A percentile compares a stretch with the other conserved stretches of the same genome.
These are phyloP conservation scores for Didymosphaeria variabile DNA, from an alignment of 2,329 filamentous ascomycete species.

Conservation along the genomic window DNA sequence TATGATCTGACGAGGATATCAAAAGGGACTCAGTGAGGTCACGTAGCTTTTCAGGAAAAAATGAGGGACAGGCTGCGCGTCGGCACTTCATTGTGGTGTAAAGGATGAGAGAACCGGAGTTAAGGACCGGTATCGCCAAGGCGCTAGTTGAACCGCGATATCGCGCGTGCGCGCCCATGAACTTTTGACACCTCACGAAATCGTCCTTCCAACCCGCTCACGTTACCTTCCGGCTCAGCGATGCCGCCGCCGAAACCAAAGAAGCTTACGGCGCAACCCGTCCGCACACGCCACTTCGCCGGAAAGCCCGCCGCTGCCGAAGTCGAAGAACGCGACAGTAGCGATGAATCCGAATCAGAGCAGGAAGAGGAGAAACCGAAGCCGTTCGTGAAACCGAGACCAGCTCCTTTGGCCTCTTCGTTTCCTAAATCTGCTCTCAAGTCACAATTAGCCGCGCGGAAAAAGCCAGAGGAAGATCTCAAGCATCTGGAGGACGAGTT, in stretches of 20 bases:
- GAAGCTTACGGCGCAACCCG: conserved; percentile 92
- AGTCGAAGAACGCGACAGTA: conserved; percentile 50
- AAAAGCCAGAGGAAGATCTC: conserved; percentile 40
- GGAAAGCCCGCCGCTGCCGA: conserved; percentile 73
- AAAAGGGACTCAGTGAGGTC: no score
- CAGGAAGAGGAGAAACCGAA: conserved; percentile 56
- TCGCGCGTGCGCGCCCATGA: conserved; percentile 9
- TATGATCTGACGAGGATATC: no score
- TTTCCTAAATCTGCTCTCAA: conserved; percentile 57
- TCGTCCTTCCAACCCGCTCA: neutral
- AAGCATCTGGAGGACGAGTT: conserved; percentile 63
- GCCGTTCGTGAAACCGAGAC: conserved; percentile 43
- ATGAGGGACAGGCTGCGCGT: no score
- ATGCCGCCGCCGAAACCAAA: conserved; percentile 68
- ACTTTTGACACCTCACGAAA: conserved; percentile 1
- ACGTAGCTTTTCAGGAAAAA: no score
- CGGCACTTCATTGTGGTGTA: no score
- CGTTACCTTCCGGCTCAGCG: neutral
- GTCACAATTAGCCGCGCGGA: conserved; percentile 53
- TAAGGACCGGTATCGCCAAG: conserved; percentile 4
- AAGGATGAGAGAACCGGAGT: neutral
- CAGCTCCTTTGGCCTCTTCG: conserved; percentile 56
- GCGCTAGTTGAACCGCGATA: conserved; percentile 11
- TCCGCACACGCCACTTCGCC: conserved; percentile 81
- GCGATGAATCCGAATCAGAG: conserved; percentile 60